Base-by-base conservation (phyloP, 225 moss, liverwort and hornwort species). In the Physcomitrellopsis africana region DNA sequence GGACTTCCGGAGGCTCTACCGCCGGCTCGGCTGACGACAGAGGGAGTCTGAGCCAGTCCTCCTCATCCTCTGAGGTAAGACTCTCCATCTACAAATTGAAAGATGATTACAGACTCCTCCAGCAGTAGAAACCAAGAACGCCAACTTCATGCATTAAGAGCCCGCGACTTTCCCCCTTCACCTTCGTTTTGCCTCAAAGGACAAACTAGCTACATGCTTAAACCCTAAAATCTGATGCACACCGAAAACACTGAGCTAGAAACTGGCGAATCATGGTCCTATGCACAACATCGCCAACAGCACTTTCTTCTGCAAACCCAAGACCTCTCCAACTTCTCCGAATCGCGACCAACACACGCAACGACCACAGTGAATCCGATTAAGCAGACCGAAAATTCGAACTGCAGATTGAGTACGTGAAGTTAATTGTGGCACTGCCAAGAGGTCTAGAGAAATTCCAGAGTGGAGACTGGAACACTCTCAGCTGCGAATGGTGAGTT, bases 41-140 rank as follows among this genome's bases (percentile, higher is more conserved):
- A 62, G 41, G 5, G 29, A 20, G 67, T 60, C 60, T 74, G 70
- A 87, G 72, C 87, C 84, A 87, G 32, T 82, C 87, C n/a, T 77
- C 80, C 8, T 84, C 82, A 22, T 87, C 87, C 19, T 80, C 84
- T 49, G 17, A 9, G 24, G 10, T 20, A 45, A 18, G 29, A 71
- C 48, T 69, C 43, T 56, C 74, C 84, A 87, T 82, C 58, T 27
- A 10, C 52, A 59, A 68, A 69, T 59, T 17, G 43, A 65, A 49
- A 37, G 3, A 37, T 37, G 7, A 1, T 20, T 23, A 27, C 23
- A 66, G 26, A 49, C n/a, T 75, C 57, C 45, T 1, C 49, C 43
- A 12, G 13, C 27, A 3, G 43, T 26, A 17, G 43, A 58, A 45
- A 10, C 66, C 60, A 55, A 19, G 44, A 45, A 23, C 12, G 14